phyloP scores from a whole-genome alignment of 1,284 basidiomycete species.

The Leccinum solheimii region DNA sequence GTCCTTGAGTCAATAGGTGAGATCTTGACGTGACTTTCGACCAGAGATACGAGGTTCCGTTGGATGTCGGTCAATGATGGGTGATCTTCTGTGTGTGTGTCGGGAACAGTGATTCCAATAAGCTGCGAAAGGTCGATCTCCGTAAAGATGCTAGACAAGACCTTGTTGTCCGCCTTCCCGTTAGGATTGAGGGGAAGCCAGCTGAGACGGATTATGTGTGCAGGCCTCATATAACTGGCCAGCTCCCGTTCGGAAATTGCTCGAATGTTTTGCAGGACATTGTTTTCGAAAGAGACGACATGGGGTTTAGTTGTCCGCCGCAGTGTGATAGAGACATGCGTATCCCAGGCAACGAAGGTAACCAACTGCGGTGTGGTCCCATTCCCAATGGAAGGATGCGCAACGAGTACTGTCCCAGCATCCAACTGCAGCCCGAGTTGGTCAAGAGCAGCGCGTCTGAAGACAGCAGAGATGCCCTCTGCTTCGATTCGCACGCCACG shows the following conservation, averaged over 20 bases:
- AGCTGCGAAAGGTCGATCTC: conserved; percentile 34
- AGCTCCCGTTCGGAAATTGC: conserved; percentile 42
- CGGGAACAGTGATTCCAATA: conserved; percentile 4
- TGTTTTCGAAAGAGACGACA: conserved; percentile 32
- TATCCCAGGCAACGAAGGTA: conserved; percentile 46
- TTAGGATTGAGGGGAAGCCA: conserved; percentile 51
- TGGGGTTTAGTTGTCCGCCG: conserved; percentile 40
- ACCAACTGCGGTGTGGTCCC: conserved; percentile 43
- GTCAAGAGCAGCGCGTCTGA: conserved; percentile 38
- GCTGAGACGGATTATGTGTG: conserved; percentile 47
- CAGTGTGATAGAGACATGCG: conserved; percentile 36
- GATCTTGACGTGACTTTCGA: conserved; percentile 14
- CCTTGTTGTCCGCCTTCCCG: conserved; percentile 49
- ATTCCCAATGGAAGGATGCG: conserved; percentile 46
- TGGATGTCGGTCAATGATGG: background rate
- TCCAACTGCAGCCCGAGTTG: conserved; percentile 38
- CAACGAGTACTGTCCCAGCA: conserved; percentile 46
- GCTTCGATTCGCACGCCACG: conserved; percentile 56
- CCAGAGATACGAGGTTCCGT: conserved; percentile 10
- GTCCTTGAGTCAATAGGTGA: conserved; percentile 18
- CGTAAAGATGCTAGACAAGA: conserved; percentile 41
- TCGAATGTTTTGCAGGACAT: conserved; percentile 38
- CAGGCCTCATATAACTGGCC: conserved; percentile 53
- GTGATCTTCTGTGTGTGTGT: background rate
- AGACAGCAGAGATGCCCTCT: conserved; percentile 51